Evolutionary conservation across 805 yeast species (phyloP).

Genomic region (Nakazawaea holstii): DNA sequence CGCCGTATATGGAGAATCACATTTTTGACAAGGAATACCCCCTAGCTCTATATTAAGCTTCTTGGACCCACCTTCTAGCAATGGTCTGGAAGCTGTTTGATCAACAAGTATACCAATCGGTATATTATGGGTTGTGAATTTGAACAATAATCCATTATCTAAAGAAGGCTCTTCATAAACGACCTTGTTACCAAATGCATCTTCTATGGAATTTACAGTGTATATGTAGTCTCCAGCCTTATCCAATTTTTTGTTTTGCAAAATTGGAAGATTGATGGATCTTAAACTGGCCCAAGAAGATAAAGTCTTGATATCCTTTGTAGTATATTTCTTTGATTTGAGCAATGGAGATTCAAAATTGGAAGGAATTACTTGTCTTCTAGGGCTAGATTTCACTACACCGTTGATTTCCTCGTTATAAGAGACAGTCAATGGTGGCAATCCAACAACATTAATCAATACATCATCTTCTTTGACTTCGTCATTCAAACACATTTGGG

Average conservation of each 20-base stretch:
- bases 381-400: conserved; percentile 34
- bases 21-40: conserved; percentile 18
- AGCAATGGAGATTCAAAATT: conserved; percentile 44
- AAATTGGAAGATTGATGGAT: conserved; percentile 21
- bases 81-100: conserved; percentile 20
- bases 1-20: conserved; percentile 46
- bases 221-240: conserved; percentile 51
- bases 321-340: conserved; percentile 17
- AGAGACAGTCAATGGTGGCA: conserved; percentile 65
- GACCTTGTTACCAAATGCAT: conserved; percentile 61
- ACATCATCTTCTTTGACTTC: conserved; percentile 30
- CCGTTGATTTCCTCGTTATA: conserved; percentile 43
- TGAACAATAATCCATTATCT: conserved; percentile 33
- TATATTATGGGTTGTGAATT: conserved; percentile 48
- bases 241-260: conserved; percentile 17
- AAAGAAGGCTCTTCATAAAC: conserved; percentile 31
- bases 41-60: conserved; percentile 22
- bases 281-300: conserved; percentile 26
- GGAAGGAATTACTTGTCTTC: conserved; percentile 16
- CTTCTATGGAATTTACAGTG: conserved; percentile 51
- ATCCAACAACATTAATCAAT: conserved; percentile 58
- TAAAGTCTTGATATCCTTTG: conserved; percentile 31
- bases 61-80: conserved; percentile 26
- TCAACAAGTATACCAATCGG: conserved; percentile 48
- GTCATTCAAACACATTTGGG: conserved; percentile 64